These are phyloP conservation scores for Elongisporangium undulatum DNA, from an alignment of 352 stramenopile genomes.

Conservation along the genomic window DNA sequence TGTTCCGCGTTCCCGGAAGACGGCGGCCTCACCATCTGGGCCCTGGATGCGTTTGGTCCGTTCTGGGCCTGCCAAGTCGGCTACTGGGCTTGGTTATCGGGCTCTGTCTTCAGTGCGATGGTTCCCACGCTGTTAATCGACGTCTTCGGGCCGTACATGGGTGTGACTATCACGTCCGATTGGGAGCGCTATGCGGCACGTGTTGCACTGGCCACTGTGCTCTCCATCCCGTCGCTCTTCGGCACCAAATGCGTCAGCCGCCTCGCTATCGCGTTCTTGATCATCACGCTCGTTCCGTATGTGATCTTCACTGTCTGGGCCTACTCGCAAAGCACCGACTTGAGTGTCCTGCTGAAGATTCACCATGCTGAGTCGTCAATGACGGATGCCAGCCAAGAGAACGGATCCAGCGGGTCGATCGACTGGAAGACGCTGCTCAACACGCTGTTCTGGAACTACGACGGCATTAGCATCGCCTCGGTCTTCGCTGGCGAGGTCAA, in stretches of 20 bases:
- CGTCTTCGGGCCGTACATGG: conserved; percentile 6
- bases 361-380: no score
- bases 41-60: conserved; percentile 82
- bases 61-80: conserved; percentile 69
- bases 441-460: conserved; percentile 93
- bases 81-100: conserved; percentile 68
- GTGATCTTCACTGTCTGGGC: conserved; percentile 39
- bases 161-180: conserved; percentile 2
- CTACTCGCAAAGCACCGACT: no score
- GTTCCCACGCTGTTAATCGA: conserved; percentile 38
- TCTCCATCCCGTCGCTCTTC: conserved; percentile 13
- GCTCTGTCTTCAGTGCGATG: conserved; percentile 30
- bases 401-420: no score
- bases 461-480: conserved; percentile 85
- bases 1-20: conserved; percentile 78
- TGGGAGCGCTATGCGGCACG: conserved; percentile 14
- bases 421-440: conserved; percentile 82
- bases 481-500: conserved; percentile 85
- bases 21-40: conserved; percentile 79
- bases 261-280: conserved; percentile 8
- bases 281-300: conserved; percentile 65
- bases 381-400: no score
- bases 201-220: conserved; percentile 8
- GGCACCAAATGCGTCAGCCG: conserved; percentile 12
- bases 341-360: no score